Base-by-base conservation (phyloP, 805 yeast species). In the Yarrowia sp. region DNA sequence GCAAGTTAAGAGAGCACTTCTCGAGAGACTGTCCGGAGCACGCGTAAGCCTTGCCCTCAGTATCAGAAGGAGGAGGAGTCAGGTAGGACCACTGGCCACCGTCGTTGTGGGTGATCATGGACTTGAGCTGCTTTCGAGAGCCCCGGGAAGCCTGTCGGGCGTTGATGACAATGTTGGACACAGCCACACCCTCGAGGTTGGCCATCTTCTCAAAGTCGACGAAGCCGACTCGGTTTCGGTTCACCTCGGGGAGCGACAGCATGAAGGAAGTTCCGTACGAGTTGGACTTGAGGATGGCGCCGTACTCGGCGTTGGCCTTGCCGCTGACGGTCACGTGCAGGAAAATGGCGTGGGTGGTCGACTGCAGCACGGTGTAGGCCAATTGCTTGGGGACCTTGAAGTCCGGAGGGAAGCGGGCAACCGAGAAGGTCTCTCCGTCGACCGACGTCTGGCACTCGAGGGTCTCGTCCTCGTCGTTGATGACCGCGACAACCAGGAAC, bases 201-300 rank as follows among this genome's bases (percentile, higher is more conserved):
- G 84, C 86, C 67, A 91, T 78, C 67, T 86, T 84, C 70, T 94
- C 98, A 73, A 86, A 93, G 74, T 93, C 99, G 61, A 90, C 97
- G 74, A 73, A 91, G 0, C 97, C 98, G 3, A 66, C 68, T 5
- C 65, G 63, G 66, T 91, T 84, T 67, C 97, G 80, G 73, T 92
- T 94, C 16, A 90, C 97, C 62, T 82, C 74, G 9, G 80, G 81
- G 64, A 87, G 78, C 2, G 91, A 77, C 36, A 84, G 75, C 2
- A 87, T 90, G 70, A 89, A 92, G 6, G 87, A 83, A 0, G 97
- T 90, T 65, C 99, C 99, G 68, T 90, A 90, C 18, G 88, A 89
- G 73, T 93, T 92, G 1, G 97, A 90, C 69, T 93, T 93, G 69
- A 94, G 77, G 18, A 94, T 74, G 0, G 90, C 79, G 16, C 99